Conservation (phyloP, 148 eudicot species). For the Rhododendron henanense region DNA sequence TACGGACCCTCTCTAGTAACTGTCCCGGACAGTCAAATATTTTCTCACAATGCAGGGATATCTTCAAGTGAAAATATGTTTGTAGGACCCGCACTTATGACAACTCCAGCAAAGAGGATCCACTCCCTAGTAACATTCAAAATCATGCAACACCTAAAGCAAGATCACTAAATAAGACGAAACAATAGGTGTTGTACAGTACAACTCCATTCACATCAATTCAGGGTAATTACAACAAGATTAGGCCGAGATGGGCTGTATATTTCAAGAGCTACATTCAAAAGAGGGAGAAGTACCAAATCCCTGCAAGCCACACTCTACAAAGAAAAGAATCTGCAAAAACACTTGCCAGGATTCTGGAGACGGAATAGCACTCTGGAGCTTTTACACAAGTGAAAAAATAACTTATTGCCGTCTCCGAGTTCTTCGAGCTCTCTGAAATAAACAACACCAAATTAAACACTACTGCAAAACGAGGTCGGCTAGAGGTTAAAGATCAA, state of each 20-base stretch:
- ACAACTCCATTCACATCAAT: neutral
- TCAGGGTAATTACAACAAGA: neutral
- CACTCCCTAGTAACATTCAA: neutral
- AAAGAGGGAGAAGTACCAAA: neutral
- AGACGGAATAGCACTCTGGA: neutral
- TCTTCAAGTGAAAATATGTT: too few relatives aligned
- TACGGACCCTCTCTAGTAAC: too few relatives aligned
- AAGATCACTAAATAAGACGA: neutral
- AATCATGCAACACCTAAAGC: neutral
- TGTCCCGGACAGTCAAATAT: too few relatives aligned
- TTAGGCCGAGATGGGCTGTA: neutral
- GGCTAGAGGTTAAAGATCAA: neutral
- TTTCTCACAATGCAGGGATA: too few relatives aligned
- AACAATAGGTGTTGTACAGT: neutral
- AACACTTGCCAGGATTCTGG: neutral
- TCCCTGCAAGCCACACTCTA: neutral
- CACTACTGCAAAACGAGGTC: neutral
- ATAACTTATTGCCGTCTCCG: slow-evolving; percentile 38
- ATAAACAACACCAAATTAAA: neutral
- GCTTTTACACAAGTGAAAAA: neutral
- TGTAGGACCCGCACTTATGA: neutral
- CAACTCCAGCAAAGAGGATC: too few relatives aligned
- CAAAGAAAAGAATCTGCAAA: neutral
- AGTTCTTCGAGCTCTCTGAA: slow-evolving; percentile 45
- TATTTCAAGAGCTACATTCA: neutral